phyloP scores from a whole-genome alignment of 768 basidiomycete species.

The Leccinum variicolor region DNA sequence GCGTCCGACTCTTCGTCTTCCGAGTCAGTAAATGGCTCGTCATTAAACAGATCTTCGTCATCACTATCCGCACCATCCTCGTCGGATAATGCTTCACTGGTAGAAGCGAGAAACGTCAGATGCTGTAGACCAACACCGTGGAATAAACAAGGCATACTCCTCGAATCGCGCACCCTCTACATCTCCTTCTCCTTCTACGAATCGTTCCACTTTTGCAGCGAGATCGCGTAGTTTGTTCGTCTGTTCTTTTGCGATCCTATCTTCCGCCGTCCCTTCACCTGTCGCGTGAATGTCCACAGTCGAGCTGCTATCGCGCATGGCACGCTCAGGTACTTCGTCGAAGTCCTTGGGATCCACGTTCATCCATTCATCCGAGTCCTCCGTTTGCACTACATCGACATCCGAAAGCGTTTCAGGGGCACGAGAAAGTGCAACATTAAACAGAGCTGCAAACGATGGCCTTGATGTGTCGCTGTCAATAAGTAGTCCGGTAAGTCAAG shows the following conservation, averaged over 20 bases:
- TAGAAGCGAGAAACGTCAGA: background rate
- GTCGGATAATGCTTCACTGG: conserved; percentile 68
- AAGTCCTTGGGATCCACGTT: conserved; percentile 72
- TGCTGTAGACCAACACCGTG: background rate
- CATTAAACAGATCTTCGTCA: conserved; percentile 35
- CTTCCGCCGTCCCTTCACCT: conserved; percentile 26
- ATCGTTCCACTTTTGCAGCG: conserved; percentile 83
- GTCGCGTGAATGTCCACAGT: conserved; percentile 37
- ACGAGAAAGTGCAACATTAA: conserved; percentile 58
- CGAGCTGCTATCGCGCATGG: conserved; percentile 18
- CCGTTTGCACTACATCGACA: conserved; percentile 31
- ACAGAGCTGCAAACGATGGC: conserved; percentile 71
- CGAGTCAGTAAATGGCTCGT: conserved; percentile 44
- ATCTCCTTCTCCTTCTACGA: conserved; percentile 88
- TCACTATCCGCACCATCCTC: conserved; percentile 39
- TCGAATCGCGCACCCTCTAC: conserved; percentile 86
- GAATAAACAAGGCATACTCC: conserved; percentile 58
- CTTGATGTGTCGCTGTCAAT: conserved; percentile 52
- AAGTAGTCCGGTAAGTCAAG: conserved; percentile 4
- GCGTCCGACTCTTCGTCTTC: conserved; percentile 40
- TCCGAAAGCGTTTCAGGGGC: conserved; percentile 30
- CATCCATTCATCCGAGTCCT: conserved; percentile 86
- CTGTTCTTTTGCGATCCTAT: conserved; percentile 57
- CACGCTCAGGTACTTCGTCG: conserved; percentile 64
- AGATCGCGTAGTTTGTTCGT: conserved; percentile 69